These are phyloP conservation scores for Calophaca sinica DNA, from an alignment of 306 rosid genomes.

Conservation along the genomic window DNA sequence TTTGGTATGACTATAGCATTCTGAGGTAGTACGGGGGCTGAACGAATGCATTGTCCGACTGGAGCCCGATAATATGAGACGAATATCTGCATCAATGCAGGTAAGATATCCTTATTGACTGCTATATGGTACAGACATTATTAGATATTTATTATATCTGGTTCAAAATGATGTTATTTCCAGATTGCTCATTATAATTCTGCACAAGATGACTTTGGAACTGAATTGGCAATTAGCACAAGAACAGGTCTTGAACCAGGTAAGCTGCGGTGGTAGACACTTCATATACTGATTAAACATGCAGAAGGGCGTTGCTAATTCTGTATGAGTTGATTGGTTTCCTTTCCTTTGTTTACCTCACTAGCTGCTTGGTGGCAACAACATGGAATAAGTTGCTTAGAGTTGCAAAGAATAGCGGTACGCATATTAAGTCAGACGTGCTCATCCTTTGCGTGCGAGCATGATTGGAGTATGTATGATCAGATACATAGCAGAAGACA, in stretches of 20 bases:
- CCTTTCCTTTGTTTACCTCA: conserved; percentile 35
- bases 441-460: conserved; percentile 80
- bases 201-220: conserved; percentile 95
- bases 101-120: conserved; percentile 50
- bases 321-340: conserved; percentile 33
- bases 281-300: conserved; percentile 26
- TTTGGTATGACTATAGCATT: conserved; percentile 63
- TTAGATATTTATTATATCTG: conserved; percentile 29
- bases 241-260: conserved; percentile 97
- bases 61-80: conserved; percentile 78
- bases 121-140: conserved; percentile 5
- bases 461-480: conserved; percentile 78
- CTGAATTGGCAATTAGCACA: conserved; percentile 94
- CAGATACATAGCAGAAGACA: conserved; percentile 65
- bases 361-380: conserved; percentile 99
- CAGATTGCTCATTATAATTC: conserved; percentile 85
- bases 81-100: conserved; percentile 92
- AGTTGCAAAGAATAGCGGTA: conserved; percentile 89
- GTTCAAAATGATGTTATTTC: conserved; percentile 44
- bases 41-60: conserved; percentile 87
- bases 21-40: conserved; percentile 86
- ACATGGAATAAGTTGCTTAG: conserved; percentile 95
- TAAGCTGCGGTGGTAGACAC: conserved; percentile 41
- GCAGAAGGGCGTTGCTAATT: conserved; percentile 20
- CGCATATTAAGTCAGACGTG: conserved; percentile 95